phyloP scores from a whole-genome alignment of 192 early-diverging fungal genomes.

The Backusella macrospora region DNA sequence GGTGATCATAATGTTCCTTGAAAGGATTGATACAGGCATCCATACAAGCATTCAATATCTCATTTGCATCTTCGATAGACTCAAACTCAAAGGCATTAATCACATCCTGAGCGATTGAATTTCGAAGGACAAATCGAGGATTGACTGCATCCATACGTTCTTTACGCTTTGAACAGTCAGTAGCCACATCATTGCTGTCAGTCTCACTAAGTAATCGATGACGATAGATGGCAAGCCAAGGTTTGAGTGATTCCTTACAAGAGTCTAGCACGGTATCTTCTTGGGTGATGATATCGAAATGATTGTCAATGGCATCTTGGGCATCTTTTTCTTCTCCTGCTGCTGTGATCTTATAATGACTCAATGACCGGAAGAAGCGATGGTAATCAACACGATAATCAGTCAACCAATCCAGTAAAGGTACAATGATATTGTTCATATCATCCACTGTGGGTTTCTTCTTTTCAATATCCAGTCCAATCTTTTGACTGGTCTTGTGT shows the following conservation, averaged over 20 bases:
- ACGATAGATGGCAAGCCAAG: conserved; percentile 65
- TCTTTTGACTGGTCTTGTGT: conserved; percentile 63
- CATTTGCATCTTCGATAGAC: conserved; percentile 36
- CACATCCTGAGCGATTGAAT: conserved; percentile 76
- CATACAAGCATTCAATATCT: conserved; percentile 46
- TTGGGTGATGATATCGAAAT: conserved; percentile 34
- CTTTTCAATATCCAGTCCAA: conserved; percentile 43
- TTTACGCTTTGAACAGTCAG: conserved; percentile 29
- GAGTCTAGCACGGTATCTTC: conserved; percentile 33
- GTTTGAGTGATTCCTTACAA: conserved; percentile 39
- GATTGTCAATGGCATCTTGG: conserved; percentile 20
- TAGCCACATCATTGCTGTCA: too few species aligned
- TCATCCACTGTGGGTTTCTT: not conserved
- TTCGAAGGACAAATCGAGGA: conserved; percentile 77
- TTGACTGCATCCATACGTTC: conserved; percentile 70
- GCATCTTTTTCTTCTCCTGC: conserved; percentile 21
- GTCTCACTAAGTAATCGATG: conserved; percentile 48
- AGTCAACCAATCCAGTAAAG: conserved; percentile 68
- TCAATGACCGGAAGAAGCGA: conserved; percentile 71
- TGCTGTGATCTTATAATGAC: conserved; percentile 49
- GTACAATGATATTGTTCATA: conserved; percentile 58
- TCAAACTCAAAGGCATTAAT: conserved; percentile 54
- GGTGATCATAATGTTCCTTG: conserved; percentile 44
- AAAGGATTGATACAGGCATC: conserved; percentile 62
- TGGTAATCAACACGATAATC: conserved; percentile 73